Percentiles rank a stretch among this genome's conserved stretches.
phyloP scores from a whole-genome alignment of 2,329 filamentous ascomycete genomes.

The Cytospora piceicola region DNA sequence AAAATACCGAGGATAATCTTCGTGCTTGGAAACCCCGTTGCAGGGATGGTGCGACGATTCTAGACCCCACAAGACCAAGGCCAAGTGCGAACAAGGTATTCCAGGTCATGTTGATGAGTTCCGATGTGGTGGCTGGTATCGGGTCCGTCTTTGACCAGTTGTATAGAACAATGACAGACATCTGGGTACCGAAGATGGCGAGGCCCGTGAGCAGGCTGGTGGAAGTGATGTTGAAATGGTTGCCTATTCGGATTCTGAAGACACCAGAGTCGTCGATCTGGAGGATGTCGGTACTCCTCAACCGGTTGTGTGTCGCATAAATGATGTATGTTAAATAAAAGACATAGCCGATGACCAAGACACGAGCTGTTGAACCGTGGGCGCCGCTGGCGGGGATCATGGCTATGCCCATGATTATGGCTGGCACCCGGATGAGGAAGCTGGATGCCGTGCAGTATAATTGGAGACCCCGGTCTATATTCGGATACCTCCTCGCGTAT shows the following conservation, averaged over 20 bases:
- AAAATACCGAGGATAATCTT: background rate
- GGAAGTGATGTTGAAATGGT: slow-evolving; percentile 14
- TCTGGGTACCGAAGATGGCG: slow-evolving; percentile 3
- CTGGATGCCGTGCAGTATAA: slow-evolving; percentile 15
- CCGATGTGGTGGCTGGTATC: background rate
- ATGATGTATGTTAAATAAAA: slow-evolving; percentile 27
- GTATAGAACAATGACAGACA: slow-evolving; percentile 10
- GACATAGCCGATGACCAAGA: background rate
- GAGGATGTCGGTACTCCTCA: slow-evolving; percentile 14
- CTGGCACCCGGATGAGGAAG: slow-evolving; percentile 20
- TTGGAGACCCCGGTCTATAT: slow-evolving; percentile 18
- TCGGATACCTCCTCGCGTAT: slow-evolving; percentile 13
- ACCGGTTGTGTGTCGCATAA: slow-evolving; percentile 10
- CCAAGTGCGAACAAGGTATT: background rate
- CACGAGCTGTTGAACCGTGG: slow-evolving; percentile 7
- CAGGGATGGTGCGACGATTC: background rate
- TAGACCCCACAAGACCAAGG: slow-evolving; percentile 4
- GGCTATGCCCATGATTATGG: slow-evolving; percentile 10
- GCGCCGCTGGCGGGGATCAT: slow-evolving; percentile 25
- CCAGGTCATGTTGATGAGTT: slow-evolving; percentile 10
- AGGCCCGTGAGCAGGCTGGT: slow-evolving; percentile 10
- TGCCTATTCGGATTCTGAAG: slow-evolving; percentile 15
- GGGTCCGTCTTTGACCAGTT: background rate
- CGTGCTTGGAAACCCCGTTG: background rate
- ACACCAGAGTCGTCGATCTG: slow-evolving; percentile 2